These are phyloP conservation scores for Didymellaceae sp. DNA, from an alignment of 2,329 filamentous ascomycete species.

Conservation along the genomic window DNA sequence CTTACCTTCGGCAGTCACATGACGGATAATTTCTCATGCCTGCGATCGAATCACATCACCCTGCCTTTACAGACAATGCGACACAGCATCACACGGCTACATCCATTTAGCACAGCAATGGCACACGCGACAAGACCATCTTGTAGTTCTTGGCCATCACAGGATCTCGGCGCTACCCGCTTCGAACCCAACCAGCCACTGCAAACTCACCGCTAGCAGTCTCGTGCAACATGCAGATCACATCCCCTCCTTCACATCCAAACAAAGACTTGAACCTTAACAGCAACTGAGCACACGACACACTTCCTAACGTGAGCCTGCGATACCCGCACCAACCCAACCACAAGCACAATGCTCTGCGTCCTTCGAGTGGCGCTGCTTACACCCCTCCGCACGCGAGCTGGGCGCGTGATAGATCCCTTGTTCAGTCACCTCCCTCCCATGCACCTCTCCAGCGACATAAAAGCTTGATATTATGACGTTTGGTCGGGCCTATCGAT, in stretches of 20 bases:
- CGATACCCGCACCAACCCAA: neutral
- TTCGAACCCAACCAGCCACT: neutral
- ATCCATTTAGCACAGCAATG: neutral
- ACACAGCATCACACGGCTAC: neutral
- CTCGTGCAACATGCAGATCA: neutral
- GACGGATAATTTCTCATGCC: too few species aligned
- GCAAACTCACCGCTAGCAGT: neutral
- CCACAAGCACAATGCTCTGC: neutral
- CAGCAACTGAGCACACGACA: slow-evolving; percentile 16
- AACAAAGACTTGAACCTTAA: neutral
- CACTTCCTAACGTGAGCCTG: too few species aligned
- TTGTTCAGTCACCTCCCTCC: neutral
- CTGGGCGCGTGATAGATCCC: slow-evolving; percentile 11
- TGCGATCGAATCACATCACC: too few species aligned
- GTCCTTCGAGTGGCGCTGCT: slow-evolving; percentile 6
- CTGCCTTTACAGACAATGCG: neutral
- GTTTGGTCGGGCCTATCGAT: neutral
- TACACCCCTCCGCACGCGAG: slow-evolving; percentile 9
- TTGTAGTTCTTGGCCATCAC: neutral
- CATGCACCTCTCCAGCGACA: neutral
- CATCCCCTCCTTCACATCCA: neutral
- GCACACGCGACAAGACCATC: neutral
- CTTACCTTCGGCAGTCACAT: slow-evolving; percentile 2
- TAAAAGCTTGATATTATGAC: slow-evolving; percentile 4
- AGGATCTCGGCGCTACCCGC: neutral